Evolutionary conservation across 2,329 filamentous ascomycete species (phyloP), one percentile per base, ranked within the genome.

Genomic region (Alternaria tenuissima): DNA sequence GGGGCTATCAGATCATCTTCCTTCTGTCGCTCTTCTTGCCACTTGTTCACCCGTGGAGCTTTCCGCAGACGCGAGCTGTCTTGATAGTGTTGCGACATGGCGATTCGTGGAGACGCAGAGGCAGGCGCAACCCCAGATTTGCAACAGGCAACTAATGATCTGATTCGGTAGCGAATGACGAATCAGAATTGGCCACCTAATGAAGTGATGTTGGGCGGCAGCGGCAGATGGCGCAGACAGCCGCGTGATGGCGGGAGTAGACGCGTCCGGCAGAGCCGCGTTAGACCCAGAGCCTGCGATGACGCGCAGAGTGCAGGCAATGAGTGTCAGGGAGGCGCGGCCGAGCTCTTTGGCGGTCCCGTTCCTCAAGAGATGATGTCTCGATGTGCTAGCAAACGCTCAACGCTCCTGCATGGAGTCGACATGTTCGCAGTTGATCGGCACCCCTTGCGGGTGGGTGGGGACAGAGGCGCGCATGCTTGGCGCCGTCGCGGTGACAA

Each of bases 1-100:
- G 57, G 62, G 4, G 55, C 58, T 22, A 65, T 67, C 11, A 59
- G 60, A 12, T 65, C 60, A 18, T 67, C 60, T 0, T 59, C 52
- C 22, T 46, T 56, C 24, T 63, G 52, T 8, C 49, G 44, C 20
- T 30, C 43, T 11, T 55, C 52, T 26, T 59, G 44, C 57, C 47
- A 43, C 9, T 57, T 57, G 38, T 26, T 28, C 9, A 44, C 20
- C 11, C 20, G 43, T 11, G 38, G 38, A 4, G 14, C 28, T 32
- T n/a, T 57, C 30, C 28, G 54, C 16, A 30, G 46, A 34, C 38
- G 54, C 20, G 44, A 41, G 11, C 16, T 36, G 26, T 38, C 49
- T 7, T 52, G 54, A 14, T 36, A 5, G n/a, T 43, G 30, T 43
- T 51, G 54, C 22, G 46, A 20, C 54, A 57, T 57, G 5, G 26